Evolutionary conservation across 352 stramenopile genomes (phyloP).

Genomic region (Globisporangium echinulatum): DNA sequence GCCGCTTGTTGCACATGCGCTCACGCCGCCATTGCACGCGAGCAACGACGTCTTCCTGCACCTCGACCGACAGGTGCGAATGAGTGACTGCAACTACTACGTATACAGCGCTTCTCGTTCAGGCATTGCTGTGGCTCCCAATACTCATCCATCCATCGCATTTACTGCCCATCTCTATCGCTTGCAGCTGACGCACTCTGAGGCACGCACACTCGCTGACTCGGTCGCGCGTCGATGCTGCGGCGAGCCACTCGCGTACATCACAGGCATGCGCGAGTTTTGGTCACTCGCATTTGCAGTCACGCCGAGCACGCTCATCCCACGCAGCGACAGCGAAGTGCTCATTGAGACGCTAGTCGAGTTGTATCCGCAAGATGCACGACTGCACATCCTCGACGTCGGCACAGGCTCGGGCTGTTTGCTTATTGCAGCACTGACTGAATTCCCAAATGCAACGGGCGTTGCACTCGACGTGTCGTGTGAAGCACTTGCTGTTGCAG

Average conservation of each 20-base stretch:
- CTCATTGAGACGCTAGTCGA: constrained; percentile 60
- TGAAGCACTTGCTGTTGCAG: constrained; percentile 41
- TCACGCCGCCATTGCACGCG: constrained; percentile 24
- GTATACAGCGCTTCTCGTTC: no score
- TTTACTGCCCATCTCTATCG: no score
- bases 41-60: constrained; percentile 54
- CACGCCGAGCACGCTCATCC: constrained; percentile 60
- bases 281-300: constrained; percentile 64
- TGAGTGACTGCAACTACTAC: background rate
- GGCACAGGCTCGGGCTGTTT: constrained; percentile 68
- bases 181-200: constrained; percentile 24
- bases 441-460: constrained; percentile 49
- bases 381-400: constrained; percentile 56
- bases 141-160: no score
- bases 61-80: constrained; percentile 25
- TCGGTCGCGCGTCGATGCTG: constrained; percentile 19
- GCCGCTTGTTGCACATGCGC: constrained; percentile 37
- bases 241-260: constrained; percentile 72
- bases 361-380: constrained; percentile 28
- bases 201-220: constrained; percentile 20
- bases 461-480: constrained; percentile 57
- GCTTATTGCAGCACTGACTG: constrained; percentile 47
- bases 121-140: no score
- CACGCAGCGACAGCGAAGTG: constrained; percentile 74
- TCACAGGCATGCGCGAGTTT: constrained; percentile 63